Conservation (phyloP, 352 stramenopile genomes). For the Pythium periplocum region DNA sequence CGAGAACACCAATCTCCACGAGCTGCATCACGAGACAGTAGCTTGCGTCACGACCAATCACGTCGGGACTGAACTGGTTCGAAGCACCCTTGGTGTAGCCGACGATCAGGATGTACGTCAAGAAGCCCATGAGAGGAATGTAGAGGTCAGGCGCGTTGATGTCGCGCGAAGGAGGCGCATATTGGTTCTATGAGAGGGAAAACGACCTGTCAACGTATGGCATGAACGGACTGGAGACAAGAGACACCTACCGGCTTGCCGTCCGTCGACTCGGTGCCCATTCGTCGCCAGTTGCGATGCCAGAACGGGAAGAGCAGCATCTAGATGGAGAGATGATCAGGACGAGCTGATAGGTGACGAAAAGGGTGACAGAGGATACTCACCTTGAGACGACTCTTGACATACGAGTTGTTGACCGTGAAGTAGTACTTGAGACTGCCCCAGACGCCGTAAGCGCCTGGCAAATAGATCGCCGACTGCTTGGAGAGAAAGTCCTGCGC, state of each 20-base stretch:
- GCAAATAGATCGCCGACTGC: conserved; percentile 77
- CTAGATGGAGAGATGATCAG: conserved; percentile 18
- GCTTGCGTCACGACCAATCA: conserved; percentile 92
- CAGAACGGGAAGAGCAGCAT: conserved; percentile 83
- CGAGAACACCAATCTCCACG: conserved; percentile 91
- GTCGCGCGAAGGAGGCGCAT: conserved; percentile 91
- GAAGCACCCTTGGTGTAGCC: conserved; percentile 94
- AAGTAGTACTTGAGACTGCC: conserved; percentile 88
- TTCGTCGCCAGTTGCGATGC: conserved; percentile 84
- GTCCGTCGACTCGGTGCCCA: conserved; percentile 56
- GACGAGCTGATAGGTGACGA: not conserved
- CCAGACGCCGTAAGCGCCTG: conserved; percentile 71
- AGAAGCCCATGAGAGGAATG: conserved; percentile 97
- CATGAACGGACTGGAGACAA: too few species aligned
- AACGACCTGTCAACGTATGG: not conserved
- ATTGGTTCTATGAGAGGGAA: conserved; percentile 39
- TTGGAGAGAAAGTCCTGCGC: conserved; percentile 80
- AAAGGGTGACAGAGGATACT: too few species aligned
- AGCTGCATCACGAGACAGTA: conserved; percentile 89
- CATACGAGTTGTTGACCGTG: conserved; percentile 88
- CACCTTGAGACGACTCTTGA: conserved; percentile 83
- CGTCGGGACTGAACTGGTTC: conserved; percentile 95
- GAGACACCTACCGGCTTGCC: conserved; percentile 36
- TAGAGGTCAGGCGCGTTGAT: conserved; percentile 98
- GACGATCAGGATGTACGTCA: conserved; percentile 98